Percentiles rank a stretch among this genome's conserved stretches.
These are phyloP conservation scores for Sequoiadendron giganteum DNA, from an alignment of 75 land plant species.

Conservation along the genomic window DNA sequence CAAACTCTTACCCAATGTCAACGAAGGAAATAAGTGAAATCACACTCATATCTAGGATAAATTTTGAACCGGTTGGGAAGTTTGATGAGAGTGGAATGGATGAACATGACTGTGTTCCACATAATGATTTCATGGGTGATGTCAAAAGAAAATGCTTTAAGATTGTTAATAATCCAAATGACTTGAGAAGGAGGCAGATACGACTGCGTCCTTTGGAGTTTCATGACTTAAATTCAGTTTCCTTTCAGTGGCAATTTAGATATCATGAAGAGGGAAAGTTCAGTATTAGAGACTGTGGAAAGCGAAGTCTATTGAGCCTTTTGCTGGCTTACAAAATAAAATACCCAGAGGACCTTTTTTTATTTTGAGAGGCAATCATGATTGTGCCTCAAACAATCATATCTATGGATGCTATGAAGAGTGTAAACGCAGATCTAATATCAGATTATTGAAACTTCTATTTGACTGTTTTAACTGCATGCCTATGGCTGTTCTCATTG, in stretches of 20 bases:
- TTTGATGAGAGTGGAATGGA: background rate
- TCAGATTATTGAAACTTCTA: constrained; percentile 79
- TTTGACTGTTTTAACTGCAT: constrained; percentile 79
- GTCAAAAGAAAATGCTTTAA: constrained; percentile 2
- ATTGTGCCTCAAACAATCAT: constrained; percentile 78
- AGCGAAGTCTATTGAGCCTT: constrained; percentile 72
- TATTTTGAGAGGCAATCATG: constrained; percentile 73
- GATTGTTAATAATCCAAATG: constrained; percentile 10
- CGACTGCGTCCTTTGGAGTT: constrained; percentile 33
- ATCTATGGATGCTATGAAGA: constrained; percentile 88
- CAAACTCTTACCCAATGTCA: background rate
- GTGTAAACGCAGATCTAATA: constrained; percentile 79
- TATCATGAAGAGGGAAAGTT: constrained; percentile 9
- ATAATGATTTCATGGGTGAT: background rate
- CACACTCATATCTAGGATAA: background rate
- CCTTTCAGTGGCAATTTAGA: constrained; percentile 8
- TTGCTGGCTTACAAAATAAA: constrained; percentile 75
- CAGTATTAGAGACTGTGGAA: constrained; percentile 45
- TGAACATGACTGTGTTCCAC: background rate
- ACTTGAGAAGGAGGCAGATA: constrained; percentile 29
- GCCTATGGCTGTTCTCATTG: constrained; percentile 78
- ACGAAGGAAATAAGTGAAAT: background rate
- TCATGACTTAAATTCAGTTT: constrained; percentile 20
- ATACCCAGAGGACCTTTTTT: constrained; percentile 80
- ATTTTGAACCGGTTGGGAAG: background rate